Conservation (phyloP, 495 filamentous ascomycete genomes). For the Penicillium egyptiacum region DNA sequence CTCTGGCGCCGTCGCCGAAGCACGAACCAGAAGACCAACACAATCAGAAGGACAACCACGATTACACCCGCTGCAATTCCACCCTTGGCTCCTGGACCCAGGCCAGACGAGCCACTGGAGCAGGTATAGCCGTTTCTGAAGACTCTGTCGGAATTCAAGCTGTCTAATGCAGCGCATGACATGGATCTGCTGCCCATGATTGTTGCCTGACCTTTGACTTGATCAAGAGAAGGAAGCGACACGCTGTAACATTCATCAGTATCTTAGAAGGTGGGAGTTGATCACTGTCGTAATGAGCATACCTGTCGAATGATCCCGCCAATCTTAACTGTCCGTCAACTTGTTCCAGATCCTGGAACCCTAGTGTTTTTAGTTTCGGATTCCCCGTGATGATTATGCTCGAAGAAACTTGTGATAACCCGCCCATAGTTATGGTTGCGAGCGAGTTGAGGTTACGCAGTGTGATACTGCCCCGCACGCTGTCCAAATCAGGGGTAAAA, state of each 20-base stretch:
- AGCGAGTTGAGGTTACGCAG: slow-evolving; percentile 25
- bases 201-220: slow-evolving; percentile 26
- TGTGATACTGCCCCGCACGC: slow-evolving; percentile 23
- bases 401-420: slow-evolving; percentile 17
- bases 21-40: slow-evolving; percentile 26
- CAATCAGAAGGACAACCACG: slow-evolving; percentile 27
- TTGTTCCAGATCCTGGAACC: slow-evolving; percentile 26
- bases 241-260: slow-evolving; percentile 20
- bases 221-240: slow-evolving; percentile 27
- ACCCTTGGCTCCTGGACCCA: slow-evolving; percentile 33
- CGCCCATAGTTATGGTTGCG: slow-evolving; percentile 18
- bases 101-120: slow-evolving; percentile 9
- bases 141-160: slow-evolving; percentile 17
- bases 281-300: background rate
- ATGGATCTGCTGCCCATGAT: slow-evolving; percentile 25
- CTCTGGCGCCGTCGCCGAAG: slow-evolving; percentile 21
- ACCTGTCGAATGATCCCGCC: slow-evolving; percentile 31
- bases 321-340: slow-evolving; percentile 29
- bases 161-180: slow-evolving; percentile 25
- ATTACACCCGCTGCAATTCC: slow-evolving; percentile 36
- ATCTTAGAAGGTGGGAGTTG: background rate
- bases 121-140: slow-evolving; percentile 28
- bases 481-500: slow-evolving; percentile 26
- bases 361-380: slow-evolving; percentile 20
- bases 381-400: slow-evolving; percentile 29